Percentiles rank a stretch among this genome's conserved stretches.
Conservation (phyloP, 2,329 filamentous ascomycete species). For the Colletotrichum simmondsii region DNA sequence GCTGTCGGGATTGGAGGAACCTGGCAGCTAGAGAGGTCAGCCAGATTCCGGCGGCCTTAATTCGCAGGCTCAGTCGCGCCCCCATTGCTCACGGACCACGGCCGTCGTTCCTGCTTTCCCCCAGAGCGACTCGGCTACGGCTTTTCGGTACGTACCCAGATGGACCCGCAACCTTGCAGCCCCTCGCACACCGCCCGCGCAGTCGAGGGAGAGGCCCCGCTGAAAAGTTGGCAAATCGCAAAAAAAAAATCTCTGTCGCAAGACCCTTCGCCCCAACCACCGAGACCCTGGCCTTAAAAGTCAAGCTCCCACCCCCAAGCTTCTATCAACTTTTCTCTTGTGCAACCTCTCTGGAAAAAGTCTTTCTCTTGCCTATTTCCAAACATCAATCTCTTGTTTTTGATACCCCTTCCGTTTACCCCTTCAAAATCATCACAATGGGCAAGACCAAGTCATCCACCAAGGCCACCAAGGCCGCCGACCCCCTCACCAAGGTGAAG, state of each 20-base stretch:
- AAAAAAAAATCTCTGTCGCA: conserved; percentile 34
- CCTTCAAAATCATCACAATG: conserved; percentile 47
- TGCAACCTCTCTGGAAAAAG: conserved; percentile 31
- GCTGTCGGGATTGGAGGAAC: conserved; percentile 25
- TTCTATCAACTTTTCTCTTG: conserved; percentile 1
- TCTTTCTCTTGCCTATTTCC: conserved; percentile 19
- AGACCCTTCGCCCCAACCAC: conserved; percentile 36
- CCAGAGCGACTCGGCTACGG: conserved; percentile 1
- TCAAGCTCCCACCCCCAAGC: conserved; percentile 29
- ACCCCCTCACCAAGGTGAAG: conserved; percentile 68
- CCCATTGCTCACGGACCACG: neutral
- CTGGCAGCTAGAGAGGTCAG: conserved; percentile 23
- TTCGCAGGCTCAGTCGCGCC: conserved; percentile 26
- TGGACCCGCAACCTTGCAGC: neutral
- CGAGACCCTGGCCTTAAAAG: conserved; percentile 31
- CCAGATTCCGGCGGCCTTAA: conserved; percentile 29
- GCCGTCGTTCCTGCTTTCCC: neutral
- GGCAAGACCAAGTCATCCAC: conserved; percentile 74
- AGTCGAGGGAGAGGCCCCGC: conserved; percentile 22
- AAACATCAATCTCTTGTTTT: neutral
- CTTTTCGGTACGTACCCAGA: conserved; percentile 21
- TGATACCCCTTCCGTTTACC: neutral
- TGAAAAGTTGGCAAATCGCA: conserved; percentile 33
- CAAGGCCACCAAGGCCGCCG: conserved; percentile 59
- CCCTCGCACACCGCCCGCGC: conserved; percentile 33